Evolutionary conservation across 1,284 basidiomycete species (phyloP), one percentile per base, ranked within the genome.

Genomic region (Leccinum cinnamomeum): DNA sequence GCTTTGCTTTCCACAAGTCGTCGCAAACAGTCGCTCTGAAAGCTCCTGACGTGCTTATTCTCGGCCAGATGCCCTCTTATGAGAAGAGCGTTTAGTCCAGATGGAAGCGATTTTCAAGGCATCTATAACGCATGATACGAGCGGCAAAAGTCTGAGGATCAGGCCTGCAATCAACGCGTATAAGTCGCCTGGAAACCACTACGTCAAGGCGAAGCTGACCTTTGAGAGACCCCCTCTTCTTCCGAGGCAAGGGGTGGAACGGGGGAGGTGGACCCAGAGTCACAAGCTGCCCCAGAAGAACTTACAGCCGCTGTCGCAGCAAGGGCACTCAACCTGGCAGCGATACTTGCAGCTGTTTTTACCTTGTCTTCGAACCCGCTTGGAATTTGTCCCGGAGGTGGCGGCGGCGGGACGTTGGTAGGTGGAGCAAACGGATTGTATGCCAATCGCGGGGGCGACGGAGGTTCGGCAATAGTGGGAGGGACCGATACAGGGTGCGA

Each of bases 321-420:
- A 16, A 89, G 75, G 4, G 89, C 86, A 44, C 83, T 79, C 18
- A 92, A 77, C 63, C 80, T 86, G 0, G 90, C 89, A 7, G 93
- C 91, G 55, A 95, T 90, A 30, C 89, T 91, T 33, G 89, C 91
- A 0, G 92, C 92, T 11, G 90, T 88, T 64, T 90, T 88, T 25
- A 84, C 84, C 68, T 83, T 89, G 50, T 87, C 89, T 64, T 90
- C 87, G 18, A 87, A 74, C 1, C 75, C 75, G 20, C 78, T 79
- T 7, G 78, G 77, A 55, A 79, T 70, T 3, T 85, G 83, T 8
- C 81, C 80, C 0, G 81, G 81, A 59, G 84, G 77, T 1, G 86
- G 82, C 0, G 84, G 77, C 3, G 86, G 82, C 0, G 86, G 84
- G 5, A 84, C 79, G 10, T 81, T 82, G 55, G 82, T 72, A 4